Conservation (phyloP, 345 rosid genomes). For the Pseudoturritis turrita region DNA sequence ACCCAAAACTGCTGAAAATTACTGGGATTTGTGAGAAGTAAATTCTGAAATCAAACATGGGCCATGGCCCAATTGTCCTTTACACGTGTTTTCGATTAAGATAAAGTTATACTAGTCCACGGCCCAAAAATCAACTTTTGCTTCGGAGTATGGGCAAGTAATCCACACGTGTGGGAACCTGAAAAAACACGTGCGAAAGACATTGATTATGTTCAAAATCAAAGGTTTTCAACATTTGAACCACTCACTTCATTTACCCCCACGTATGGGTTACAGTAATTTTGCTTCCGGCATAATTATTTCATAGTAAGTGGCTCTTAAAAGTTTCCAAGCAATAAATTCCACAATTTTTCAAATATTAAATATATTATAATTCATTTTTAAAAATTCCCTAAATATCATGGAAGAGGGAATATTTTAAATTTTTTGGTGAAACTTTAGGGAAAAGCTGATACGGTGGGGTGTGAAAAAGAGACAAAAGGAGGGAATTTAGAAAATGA, state of each 20-base stretch:
- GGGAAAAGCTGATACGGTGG: slow-evolving; percentile 34
- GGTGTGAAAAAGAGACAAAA: slow-evolving; percentile 37
- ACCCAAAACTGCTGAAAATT: neutral
- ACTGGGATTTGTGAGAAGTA: too few species aligned
- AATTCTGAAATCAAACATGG: neutral
- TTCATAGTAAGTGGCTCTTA: slow-evolving; percentile 13
- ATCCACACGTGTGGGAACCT: slow-evolving; percentile 12
- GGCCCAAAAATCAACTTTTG: neutral
- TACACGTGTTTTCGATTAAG: neutral
- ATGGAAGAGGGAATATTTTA: slow-evolving; percentile 25
- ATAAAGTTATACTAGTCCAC: neutral
- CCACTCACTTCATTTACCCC: slow-evolving; percentile 10
- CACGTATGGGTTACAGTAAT: slow-evolving; percentile 24
- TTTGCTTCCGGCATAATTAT: slow-evolving; percentile 10
- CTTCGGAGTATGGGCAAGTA: neutral
- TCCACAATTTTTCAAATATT: neutral
- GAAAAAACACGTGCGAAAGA: neutral
- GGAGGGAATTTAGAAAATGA: slow-evolving; percentile 26
- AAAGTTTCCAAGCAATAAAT: slow-evolving; percentile 21
- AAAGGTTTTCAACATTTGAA: slow-evolving; percentile 17
- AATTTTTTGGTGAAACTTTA: slow-evolving; percentile 23
- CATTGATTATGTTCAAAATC: neutral
- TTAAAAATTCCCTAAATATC: neutral
- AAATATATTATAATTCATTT: neutral
- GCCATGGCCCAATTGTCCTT: neutral